Percentiles rank a stretch among this genome's conserved stretches.
Conservation (phyloP, 2,329 filamentous ascomycete species). For the Fusarium paranaense region DNA sequence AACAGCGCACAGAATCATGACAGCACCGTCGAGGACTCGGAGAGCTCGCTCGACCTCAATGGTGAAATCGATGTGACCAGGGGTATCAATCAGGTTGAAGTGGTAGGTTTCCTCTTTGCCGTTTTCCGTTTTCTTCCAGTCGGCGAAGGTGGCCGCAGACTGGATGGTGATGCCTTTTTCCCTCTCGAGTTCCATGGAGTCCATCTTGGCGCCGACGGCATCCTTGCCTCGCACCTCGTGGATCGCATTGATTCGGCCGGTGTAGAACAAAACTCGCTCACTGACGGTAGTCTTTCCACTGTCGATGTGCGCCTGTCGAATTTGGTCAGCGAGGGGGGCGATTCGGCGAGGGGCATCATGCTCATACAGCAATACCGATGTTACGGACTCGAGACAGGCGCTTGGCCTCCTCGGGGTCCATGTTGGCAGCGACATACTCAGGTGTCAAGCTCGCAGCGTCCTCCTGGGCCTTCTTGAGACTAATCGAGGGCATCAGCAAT, state of each 20-base stretch:
- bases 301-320: conserved; percentile 88
- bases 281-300: conserved; percentile 97
- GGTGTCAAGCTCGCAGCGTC: conserved; percentile 64
- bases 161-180: conserved; percentile 99
- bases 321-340: conserved; percentile 25
- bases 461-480: conserved; percentile 65
- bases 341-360: not conserved
- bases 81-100: conserved; percentile 98
- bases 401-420: conserved; percentile 81
- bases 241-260: conserved; percentile 94
- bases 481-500: conserved; percentile 36
- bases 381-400: conserved; percentile 88
- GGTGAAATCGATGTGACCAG: conserved; percentile 98
- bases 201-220: conserved; percentile 98
- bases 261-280: conserved; percentile 98
- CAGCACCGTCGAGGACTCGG: conserved; percentile 93
- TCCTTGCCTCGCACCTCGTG: conserved; percentile 97
- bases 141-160: conserved; percentile 96
- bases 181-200: conserved; percentile 98
- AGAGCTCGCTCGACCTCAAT: conserved; percentile 98
- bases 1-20: conserved; percentile 98
- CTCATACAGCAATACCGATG: conserved; percentile 91
- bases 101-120: conserved; percentile 92
- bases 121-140: conserved; percentile 90
- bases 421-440: conserved; percentile 78